A percentile compares a stretch with the other conserved stretches of the same genome.
Conservation (phyloP, 306 rosid genomes). For the Cyamopsis tetragonoloba region DNA sequence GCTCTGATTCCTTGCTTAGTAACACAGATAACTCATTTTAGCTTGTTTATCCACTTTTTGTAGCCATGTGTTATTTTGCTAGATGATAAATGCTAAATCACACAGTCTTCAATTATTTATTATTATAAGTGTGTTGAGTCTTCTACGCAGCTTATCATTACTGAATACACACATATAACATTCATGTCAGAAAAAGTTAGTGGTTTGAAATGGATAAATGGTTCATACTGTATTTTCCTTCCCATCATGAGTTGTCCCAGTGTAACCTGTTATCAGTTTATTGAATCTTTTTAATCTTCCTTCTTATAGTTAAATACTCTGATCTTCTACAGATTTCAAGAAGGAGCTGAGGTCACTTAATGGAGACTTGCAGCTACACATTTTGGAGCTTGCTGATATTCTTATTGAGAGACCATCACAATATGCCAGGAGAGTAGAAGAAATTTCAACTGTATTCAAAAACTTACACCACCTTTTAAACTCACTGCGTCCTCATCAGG, state of each 20-base stretch:
- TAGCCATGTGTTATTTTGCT: background rate
- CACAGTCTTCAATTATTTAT: background rate
- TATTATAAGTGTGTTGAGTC: no score
- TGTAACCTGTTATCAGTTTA: background rate
- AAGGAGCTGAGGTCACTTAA: slow-evolving; percentile 86
- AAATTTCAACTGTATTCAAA: slow-evolving; percentile 83
- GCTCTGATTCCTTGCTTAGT: background rate
- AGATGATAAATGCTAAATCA: background rate
- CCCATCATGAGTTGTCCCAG: background rate
- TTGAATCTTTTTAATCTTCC: background rate
- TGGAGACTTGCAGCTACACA: slow-evolving; percentile 76
- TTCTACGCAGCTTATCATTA: no score
- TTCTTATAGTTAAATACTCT: slow-evolving; percentile 8
- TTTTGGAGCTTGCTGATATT: slow-evolving; percentile 94
- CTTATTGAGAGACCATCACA: slow-evolving; percentile 92
- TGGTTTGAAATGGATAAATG: slow-evolving; percentile 11
- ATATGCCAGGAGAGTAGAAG: slow-evolving; percentile 95
- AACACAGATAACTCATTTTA: background rate
- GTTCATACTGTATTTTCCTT: background rate
- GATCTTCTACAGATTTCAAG: slow-evolving; percentile 58
- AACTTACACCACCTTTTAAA: slow-evolving; percentile 92
- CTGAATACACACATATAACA: no score
- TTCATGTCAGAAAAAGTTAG: background rate
- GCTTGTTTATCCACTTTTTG: background rate
- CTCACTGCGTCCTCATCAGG: slow-evolving; percentile 92